A percentile compares a stretch with the other conserved stretches of the same genome.
phyloP scores from a whole-genome alignment of 2,329 filamentous ascomycete species.

The Corinectria fuckeliana region DNA sequence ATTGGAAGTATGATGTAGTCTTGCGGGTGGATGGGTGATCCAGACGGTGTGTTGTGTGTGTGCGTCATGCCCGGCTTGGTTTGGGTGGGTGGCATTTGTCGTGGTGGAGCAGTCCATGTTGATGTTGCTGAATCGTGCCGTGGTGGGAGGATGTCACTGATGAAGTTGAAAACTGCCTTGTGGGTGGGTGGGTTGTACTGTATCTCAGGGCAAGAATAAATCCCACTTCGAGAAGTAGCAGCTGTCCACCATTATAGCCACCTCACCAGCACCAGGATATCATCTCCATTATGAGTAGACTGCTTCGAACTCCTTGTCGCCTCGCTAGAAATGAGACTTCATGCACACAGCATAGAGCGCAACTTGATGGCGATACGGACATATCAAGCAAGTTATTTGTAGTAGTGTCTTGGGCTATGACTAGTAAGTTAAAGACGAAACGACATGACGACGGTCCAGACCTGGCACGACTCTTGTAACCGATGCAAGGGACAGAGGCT shows the following conservation, averaged over 20 bases:
- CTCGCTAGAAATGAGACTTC: conserved; percentile 17
- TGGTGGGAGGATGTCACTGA: background rate
- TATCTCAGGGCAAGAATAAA: conserved; percentile 14
- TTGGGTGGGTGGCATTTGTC: background rate
- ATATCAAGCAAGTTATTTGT: too few species aligned
- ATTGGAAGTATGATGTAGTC: conserved; percentile 23
- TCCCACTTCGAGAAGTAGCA: background rate
- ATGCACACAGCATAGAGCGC: conserved; percentile 6
- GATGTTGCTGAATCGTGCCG: background rate
- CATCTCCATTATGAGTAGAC: too few species aligned
- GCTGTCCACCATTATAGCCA: background rate
- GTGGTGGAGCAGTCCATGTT: conserved; percentile 15
- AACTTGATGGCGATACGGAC: background rate
- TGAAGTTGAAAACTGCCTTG: too few species aligned
- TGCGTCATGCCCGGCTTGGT: conserved; percentile 10
- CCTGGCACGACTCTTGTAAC: conserved; percentile 3
- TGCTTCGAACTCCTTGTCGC: too few species aligned
- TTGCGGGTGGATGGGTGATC: conserved; percentile 32
- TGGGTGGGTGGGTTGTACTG: conserved; percentile 13
- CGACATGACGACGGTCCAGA: background rate
- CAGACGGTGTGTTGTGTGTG: conserved; percentile 26
- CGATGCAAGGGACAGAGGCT: conserved; percentile 2
- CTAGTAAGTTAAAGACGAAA: conserved; percentile 2
- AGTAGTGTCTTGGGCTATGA: conserved; percentile 12
- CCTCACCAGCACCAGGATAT: background rate